Evolutionary conservation across 2,329 filamentous ascomycete genomes (phyloP).

Genomic region (Trichophyton simii): DNA sequence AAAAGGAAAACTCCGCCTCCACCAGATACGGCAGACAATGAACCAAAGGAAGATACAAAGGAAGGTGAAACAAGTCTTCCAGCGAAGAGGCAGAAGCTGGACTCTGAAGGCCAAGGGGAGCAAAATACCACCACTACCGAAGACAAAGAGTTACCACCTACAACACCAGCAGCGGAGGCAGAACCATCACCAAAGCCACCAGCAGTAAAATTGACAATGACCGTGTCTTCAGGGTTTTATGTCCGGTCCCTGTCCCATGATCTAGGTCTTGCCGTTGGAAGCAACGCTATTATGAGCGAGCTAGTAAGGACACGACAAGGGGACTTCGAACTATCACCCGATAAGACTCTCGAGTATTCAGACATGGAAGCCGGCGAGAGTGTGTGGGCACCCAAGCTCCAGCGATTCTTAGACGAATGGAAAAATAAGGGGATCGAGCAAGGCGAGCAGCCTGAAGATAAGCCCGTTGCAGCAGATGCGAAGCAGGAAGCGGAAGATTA

Average conservation of each 20-base stretch:
- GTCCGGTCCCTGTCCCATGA: conserved; percentile 90
- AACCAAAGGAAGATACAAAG: neutral
- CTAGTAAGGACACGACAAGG: conserved; percentile 71
- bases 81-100: conserved; percentile 6
- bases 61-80: neutral
- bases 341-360: conserved; percentile 64
- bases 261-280: conserved; percentile 67
- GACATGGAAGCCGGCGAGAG: conserved; percentile 65
- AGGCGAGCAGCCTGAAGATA: neutral
- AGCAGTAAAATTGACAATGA: conserved; percentile 75
- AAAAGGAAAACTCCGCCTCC: conserved; percentile 28
- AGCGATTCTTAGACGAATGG: conserved; percentile 43
- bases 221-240: conserved; percentile 91
- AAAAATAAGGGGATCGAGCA: neutral
- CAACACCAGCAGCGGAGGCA: neutral
- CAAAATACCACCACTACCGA: conserved; percentile 4
- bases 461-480: neutral
- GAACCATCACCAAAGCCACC: conserved; percentile 36
- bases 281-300: conserved; percentile 73
- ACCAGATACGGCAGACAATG: conserved; percentile 12
- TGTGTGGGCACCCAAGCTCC: conserved; percentile 68
- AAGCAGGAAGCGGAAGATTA: neutral
- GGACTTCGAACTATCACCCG: conserved; percentile 57
- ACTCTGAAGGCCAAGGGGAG: neutral
- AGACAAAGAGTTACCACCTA: conserved; percentile 26